Conservation (phyloP, 1,139 yeast species). For the Saccharomyces hybrid region DNA sequence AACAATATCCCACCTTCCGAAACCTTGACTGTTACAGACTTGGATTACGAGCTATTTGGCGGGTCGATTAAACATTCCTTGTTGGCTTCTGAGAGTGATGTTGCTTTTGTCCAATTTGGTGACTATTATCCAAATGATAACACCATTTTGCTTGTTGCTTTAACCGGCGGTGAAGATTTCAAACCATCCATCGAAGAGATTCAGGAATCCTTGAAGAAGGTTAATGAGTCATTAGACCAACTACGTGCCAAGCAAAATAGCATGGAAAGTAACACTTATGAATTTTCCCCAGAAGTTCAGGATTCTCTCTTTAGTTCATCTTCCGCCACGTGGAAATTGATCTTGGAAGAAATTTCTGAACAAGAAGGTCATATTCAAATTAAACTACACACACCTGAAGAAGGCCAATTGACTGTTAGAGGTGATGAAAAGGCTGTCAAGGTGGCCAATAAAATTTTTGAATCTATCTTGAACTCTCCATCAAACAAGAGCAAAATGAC, state of each 20-base stretch:
- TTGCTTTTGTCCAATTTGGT: conserved; percentile 50
- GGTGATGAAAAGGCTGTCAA: conserved; percentile 31
- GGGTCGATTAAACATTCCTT: conserved; percentile 39
- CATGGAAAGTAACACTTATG: conserved; percentile 46
- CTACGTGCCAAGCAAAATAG: conserved; percentile 54
- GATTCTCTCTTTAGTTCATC: conserved; percentile 39
- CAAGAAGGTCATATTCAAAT: conserved; percentile 44
- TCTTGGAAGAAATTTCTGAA: conserved; percentile 35
- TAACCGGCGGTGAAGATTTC: conserved; percentile 44
- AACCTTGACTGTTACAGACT: conserved; percentile 51
- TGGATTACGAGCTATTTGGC: conserved; percentile 59
- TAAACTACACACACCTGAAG: conserved; percentile 26
- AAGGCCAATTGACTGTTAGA: conserved; percentile 27
- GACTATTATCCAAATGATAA: conserved; percentile 35
- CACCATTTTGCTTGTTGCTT: conserved; percentile 42
- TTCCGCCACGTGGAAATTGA: conserved; percentile 26
- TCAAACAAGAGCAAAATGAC: conserved; percentile 32
- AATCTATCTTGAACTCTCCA: conserved; percentile 21
- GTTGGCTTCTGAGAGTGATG: conserved; percentile 43
- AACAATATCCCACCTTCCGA: conserved; percentile 65
- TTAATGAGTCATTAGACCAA: conserved; percentile 44
- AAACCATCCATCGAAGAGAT: conserved; percentile 46
- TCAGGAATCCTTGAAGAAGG: conserved; percentile 40
- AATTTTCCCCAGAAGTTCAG: conserved; percentile 52
- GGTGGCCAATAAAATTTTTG: conserved; percentile 21